These are phyloP conservation scores for Monosporascus sp. DNA, from an alignment of 2,329 filamentous ascomycete species.

Conservation along the genomic window DNA sequence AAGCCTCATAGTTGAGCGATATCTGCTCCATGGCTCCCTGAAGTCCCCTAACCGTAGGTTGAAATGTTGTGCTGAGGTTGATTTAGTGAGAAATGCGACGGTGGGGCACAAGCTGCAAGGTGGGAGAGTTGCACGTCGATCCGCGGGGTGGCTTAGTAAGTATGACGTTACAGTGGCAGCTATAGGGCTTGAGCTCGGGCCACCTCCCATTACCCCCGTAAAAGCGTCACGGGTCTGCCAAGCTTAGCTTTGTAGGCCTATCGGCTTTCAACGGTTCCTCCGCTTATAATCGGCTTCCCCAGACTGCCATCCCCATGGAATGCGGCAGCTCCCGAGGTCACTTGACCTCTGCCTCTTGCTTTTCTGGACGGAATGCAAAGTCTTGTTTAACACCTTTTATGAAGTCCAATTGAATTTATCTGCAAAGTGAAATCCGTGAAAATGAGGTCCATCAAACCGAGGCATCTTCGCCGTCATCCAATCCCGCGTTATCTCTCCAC, in stretches of 20 bases:
- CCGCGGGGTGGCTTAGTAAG: too few species aligned
- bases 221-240: too few species aligned
- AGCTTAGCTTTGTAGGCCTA: too few species aligned
- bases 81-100: too few species aligned
- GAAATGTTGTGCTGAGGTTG: too few species aligned
- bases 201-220: background rate
- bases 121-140: too few species aligned
- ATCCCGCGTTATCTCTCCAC: slow-evolving; percentile 34
- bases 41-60: background rate
- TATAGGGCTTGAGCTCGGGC: background rate
- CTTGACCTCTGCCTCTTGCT: slow-evolving; percentile 1
- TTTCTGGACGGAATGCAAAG: slow-evolving; percentile 1
- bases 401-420: slow-evolving; percentile 1
- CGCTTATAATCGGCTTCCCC: slow-evolving; percentile 1
- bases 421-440: slow-evolving; percentile 10
- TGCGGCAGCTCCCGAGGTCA: slow-evolving; percentile 3
- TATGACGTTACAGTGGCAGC: too few species aligned
- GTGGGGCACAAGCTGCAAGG: too few species aligned
- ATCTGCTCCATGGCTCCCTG: slow-evolving; percentile 52
- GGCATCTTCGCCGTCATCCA: slow-evolving; percentile 41
- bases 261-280: background rate
- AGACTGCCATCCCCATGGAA: slow-evolving; percentile 3
- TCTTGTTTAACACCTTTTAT: background rate
- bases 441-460: slow-evolving; percentile 53
- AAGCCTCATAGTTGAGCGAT: slow-evolving; percentile 70